Base-by-base conservation (phyloP, 2,329 filamentous ascomycete genomes). In the Xylaria sp. region DNA sequence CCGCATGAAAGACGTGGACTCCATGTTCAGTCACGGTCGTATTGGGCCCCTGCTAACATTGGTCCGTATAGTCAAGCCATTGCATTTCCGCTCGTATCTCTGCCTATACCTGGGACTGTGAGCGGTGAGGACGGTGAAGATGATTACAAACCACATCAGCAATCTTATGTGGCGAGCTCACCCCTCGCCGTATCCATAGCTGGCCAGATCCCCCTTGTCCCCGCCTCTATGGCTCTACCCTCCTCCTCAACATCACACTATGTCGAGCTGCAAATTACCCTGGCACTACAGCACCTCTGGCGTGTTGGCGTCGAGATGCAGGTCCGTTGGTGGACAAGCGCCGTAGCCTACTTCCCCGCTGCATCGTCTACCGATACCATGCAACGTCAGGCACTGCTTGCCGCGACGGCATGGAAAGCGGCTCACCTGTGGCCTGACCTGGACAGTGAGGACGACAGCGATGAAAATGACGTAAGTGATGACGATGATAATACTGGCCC, bases 41-140 rank as follows among this genome's bases (percentile, higher is more conserved):
- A 98, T 83, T 99, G 96, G 96, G 96, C 96, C 0, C 96, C 96
- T 0, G 95, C 96, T 22, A 98, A 98, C 75, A 98, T 99, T 61
- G 96, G 96, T 0, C 96, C 96, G 0, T 98, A 98, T 79, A 97
- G 94, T 63, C 96, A 99, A 81, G 93, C 94, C 3, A 89, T 96
- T 56, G 84, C 86, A 1, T 80, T 88, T 11, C 82, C 82, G 11
- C 74, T 84, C 1, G 55, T 78, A 9, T 38, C 51, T 39, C 54
- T 55, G 15, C 51, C 61, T 11, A 11, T 79, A 77, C 53, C 56
- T 27, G 44, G 63, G 39, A 49, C 20, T 11, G 25, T 47, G 20
- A 53, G n/a, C 5, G 11, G 38, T 9, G 65, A 77, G 9, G 71
- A 73, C 17, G 51, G 6, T 44, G 57, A 63, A 49, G 42, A 53